These are phyloP conservation scores for Linderniella brevidens DNA, from an alignment of 257 asterid genomes.

Conservation along the genomic window DNA sequence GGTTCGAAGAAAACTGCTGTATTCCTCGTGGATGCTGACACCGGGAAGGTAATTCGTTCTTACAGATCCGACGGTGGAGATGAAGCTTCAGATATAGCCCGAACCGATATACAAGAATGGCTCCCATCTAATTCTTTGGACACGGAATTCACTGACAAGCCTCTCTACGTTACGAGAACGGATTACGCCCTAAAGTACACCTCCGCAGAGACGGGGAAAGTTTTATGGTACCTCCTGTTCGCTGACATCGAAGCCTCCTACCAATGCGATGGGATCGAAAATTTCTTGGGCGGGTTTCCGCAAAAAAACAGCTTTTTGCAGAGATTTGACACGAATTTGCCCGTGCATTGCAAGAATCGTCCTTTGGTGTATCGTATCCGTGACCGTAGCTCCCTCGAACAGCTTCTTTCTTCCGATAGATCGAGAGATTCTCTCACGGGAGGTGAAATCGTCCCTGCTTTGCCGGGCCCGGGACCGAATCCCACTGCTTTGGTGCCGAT, in stretches of 20 bases:
- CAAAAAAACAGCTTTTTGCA: slow-evolving; percentile 12
- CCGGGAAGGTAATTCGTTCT: slow-evolving; percentile 49
- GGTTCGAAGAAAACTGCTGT: slow-evolving; percentile 72
- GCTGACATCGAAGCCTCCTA: slow-evolving; percentile 70
- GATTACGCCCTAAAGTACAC: slow-evolving; percentile 59
- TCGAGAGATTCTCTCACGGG: slow-evolving; percentile 37
- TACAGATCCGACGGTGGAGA: slow-evolving; percentile 36
- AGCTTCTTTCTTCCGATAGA: slow-evolving; percentile 23
- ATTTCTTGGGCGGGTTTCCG: slow-evolving; percentile 21
- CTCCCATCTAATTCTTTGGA: slow-evolving; percentile 19
- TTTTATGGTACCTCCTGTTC: slow-evolving; percentile 61
- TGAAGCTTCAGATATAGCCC: slow-evolving; percentile 32
- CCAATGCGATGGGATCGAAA: slow-evolving; percentile 39
- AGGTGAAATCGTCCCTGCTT: slow-evolving; percentile 17
- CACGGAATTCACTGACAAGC: slow-evolving; percentile 22
- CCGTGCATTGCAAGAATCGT: slow-evolving; percentile 29
- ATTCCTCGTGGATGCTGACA: slow-evolving; percentile 54
- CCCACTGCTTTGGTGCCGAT: slow-evolving; percentile 7
- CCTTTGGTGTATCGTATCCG: slow-evolving; percentile 51
- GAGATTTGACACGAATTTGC: slow-evolving; percentile 17
- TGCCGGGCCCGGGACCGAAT: slow-evolving; percentile 33
- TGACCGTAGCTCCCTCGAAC: slow-evolving; percentile 37
- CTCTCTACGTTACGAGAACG: slow-evolving; percentile 64
- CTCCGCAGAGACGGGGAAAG: slow-evolving; percentile 49
- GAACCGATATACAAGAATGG: slow-evolving; percentile 33